Evolutionary conservation across 2,329 filamentous ascomycete genomes (phyloP).

Genomic region (Cladophialophora bantiana): DNA sequence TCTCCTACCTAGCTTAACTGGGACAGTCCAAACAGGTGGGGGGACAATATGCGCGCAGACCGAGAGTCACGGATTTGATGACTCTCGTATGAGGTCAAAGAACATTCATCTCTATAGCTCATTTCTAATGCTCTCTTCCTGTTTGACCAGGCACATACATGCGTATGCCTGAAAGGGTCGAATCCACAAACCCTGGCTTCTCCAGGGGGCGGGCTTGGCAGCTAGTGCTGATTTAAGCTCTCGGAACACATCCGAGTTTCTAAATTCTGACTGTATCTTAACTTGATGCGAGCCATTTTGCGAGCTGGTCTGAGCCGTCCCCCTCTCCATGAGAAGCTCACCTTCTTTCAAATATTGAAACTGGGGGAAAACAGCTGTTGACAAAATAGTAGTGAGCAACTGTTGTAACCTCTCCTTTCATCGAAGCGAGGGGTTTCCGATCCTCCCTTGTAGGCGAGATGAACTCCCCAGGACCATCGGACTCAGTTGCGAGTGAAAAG

Average conservation of each 20-base stretch:
- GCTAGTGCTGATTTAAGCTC: neutral
- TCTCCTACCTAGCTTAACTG: too few relatives aligned
- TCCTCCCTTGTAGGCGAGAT: neutral
- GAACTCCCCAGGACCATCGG: neutral
- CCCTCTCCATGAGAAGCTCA: neutral
- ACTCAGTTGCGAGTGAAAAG: neutral
- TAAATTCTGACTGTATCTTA: neutral
- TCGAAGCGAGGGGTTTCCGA: neutral
- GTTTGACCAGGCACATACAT: too few relatives aligned
- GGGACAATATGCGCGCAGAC: too few relatives aligned
- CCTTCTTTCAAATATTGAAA: neutral
- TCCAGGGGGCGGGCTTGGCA: neutral
- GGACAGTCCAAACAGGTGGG: too few relatives aligned
- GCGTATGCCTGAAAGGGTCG: too few relatives aligned
- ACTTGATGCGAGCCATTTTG: neutral
- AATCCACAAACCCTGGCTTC: neutral
- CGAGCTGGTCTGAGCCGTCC: neutral
- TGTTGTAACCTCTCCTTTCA: neutral
- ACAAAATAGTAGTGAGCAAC: neutral
- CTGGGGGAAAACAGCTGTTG: neutral
- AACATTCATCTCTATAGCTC: too few relatives aligned
- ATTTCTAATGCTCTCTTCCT: too few relatives aligned
- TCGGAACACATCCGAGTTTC: constrained; percentile 2
- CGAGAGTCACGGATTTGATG: too few relatives aligned
- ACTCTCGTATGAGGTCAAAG: too few relatives aligned